Conservation (phyloP, 345 rosid species). For the Bruguiera gymnorhiza region DNA sequence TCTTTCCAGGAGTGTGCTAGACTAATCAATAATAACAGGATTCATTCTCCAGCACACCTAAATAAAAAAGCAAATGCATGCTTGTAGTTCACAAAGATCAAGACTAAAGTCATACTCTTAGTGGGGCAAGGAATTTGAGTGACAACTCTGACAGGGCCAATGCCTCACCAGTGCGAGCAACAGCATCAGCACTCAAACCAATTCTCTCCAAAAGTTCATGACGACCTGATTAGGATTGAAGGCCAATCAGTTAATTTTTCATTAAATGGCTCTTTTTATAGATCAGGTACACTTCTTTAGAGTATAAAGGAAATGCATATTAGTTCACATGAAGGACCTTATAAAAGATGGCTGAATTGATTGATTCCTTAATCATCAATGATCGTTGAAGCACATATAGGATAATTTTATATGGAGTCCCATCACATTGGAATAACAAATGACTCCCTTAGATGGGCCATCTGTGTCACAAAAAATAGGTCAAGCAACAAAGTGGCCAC, state of each 20-base stretch:
- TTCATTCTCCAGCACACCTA: background rate
- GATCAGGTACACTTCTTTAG: background rate
- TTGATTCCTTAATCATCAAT: background rate
- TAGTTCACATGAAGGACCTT: background rate
- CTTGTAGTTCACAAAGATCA: background rate
- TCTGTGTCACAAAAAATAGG: background rate
- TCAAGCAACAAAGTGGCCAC: background rate
- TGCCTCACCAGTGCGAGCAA: slow-evolving; percentile 69
- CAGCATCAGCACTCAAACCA: slow-evolving; percentile 63
- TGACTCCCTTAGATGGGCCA: background rate
- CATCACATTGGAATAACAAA: background rate
- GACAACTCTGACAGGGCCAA: slow-evolving; percentile 69
- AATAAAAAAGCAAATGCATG: background rate
- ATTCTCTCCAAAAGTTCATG: slow-evolving; percentile 71
- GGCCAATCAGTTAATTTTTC: background rate
- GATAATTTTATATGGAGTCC: background rate
- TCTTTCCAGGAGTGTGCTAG: background rate
- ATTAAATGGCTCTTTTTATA: background rate
- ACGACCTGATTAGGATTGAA: slow-evolving; percentile 46
- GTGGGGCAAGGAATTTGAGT: slow-evolving; percentile 71
- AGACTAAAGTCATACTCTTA: slow-evolving; percentile 45
- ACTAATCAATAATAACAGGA: background rate
- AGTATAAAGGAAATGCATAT: background rate
- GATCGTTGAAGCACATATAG: background rate
- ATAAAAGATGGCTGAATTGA: background rate